Percentiles rank a stretch among this genome's conserved stretches.
These are phyloP conservation scores for Bruguiera sexangula DNA, from an alignment of 345 rosid genomes.

Conservation along the genomic window DNA sequence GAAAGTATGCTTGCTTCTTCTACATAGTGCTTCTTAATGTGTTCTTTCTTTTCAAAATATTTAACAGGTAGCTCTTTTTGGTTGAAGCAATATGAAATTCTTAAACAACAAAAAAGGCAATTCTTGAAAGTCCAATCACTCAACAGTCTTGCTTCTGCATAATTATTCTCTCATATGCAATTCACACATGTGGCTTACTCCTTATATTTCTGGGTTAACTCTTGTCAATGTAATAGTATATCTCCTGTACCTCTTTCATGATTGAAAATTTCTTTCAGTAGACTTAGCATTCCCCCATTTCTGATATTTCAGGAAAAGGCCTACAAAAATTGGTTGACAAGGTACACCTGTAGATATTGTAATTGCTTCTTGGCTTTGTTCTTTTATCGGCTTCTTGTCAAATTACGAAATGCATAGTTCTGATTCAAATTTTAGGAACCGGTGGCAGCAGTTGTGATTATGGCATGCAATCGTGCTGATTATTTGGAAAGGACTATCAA, in stretches of 20 bases:
- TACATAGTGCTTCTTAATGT: neutral
- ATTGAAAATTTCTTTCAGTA: neutral
- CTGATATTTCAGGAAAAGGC: slow-evolving; percentile 62
- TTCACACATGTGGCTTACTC: neutral
- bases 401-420: slow-evolving; percentile 18
- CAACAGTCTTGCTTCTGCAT: neutral
- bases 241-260: neutral
- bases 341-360: slow-evolving; percentile 40
- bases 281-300: slow-evolving; percentile 15
- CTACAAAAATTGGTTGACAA: slow-evolving; percentile 52
- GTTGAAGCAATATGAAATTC: neutral
- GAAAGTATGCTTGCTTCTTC: slow-evolving; percentile 49
- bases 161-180: neutral
- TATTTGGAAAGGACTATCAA: slow-evolving; percentile 81
- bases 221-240: neutral
- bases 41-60: neutral
- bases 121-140: neutral
- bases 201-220: neutral
- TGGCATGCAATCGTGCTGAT: slow-evolving; percentile 99
- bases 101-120: neutral
- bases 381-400: slow-evolving; percentile 1
- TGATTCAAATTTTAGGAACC: slow-evolving; percentile 49
- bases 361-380: slow-evolving; percentile 4
- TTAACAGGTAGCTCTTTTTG: neutral
- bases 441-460: slow-evolving; percentile 88